phyloP scores from a whole-genome alignment of 2,329 filamentous ascomycete genomes.

The Trichoderma pleuroti region DNA sequence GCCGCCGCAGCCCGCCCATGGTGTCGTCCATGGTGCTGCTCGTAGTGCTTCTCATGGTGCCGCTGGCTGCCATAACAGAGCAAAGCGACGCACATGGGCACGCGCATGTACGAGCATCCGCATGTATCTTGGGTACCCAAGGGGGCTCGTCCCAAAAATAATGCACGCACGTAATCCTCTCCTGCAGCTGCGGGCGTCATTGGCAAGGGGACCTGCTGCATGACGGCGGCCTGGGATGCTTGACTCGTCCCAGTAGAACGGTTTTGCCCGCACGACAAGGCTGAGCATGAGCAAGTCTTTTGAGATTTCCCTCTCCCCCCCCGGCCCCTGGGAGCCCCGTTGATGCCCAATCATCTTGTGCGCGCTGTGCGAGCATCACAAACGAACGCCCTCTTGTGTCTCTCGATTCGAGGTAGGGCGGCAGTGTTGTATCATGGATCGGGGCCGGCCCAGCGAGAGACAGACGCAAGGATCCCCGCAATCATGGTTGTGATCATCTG shows the following conservation, averaged over 20 bases:
- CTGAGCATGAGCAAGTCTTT: neutral
- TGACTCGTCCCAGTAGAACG: neutral
- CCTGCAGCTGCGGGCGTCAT: slow-evolving; percentile 9
- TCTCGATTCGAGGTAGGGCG: neutral
- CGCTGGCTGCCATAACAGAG: too few relatives aligned
- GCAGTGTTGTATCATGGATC: slow-evolving; percentile 5
- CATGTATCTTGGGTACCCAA: neutral
- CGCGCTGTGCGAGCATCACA: neutral
- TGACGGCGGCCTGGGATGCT: neutral
- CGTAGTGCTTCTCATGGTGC: neutral
- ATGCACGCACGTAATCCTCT: neutral
- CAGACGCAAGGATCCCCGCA: slow-evolving; percentile 16
- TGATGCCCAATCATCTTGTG: neutral
- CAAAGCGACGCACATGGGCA: neutral
- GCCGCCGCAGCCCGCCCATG: neutral
- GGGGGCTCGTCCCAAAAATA: neutral
- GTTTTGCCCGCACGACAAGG: slow-evolving; percentile 1
- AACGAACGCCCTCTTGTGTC: neutral
- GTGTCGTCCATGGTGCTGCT: too few relatives aligned
- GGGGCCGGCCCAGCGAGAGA: neutral
- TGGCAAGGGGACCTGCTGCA: neutral
- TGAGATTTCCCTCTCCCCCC: neutral
- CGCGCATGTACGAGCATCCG: neutral
- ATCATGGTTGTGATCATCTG: slow-evolving; percentile 10
- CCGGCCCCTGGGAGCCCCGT: neutral